These are phyloP conservation scores for Botrytis fragariae DNA, from an alignment of 2,329 filamentous ascomycete genomes.

Conservation along the genomic window DNA sequence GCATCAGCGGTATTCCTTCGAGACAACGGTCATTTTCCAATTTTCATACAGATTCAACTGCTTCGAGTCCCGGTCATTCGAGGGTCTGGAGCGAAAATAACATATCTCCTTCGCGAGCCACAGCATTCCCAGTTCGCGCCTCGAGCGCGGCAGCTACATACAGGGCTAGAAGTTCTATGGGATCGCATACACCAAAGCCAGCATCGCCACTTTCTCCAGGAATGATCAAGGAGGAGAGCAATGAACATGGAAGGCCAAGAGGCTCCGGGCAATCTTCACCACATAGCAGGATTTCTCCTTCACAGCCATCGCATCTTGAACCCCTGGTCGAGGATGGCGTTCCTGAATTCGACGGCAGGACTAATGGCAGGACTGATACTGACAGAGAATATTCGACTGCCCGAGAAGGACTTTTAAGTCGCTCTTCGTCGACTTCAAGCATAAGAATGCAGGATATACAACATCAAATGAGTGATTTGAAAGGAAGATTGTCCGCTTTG, in stretches of 20 bases:
- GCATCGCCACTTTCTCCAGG: conserved; percentile 22
- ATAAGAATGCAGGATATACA: conserved; percentile 56
- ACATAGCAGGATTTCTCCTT: conserved; percentile 28
- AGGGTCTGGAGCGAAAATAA: conserved; percentile 62
- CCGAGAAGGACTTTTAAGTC: conserved; percentile 29
- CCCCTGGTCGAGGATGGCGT: conserved; percentile 54
- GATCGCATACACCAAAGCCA: conserved; percentile 19
- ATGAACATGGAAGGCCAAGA: conserved; percentile 21
- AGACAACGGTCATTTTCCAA: conserved; percentile 31
- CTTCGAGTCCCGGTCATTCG: conserved; percentile 49
- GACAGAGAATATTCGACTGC: conserved; percentile 30
- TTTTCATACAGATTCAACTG: conserved; percentile 29
- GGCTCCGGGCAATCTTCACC: conserved; percentile 25
- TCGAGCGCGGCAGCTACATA: conserved; percentile 61
- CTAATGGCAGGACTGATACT: conserved; percentile 29
- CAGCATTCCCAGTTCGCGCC: conserved; percentile 53
- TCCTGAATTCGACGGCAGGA: conserved; percentile 29
- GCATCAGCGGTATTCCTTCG: conserved; percentile 25
- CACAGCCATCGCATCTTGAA: conserved; percentile 44
- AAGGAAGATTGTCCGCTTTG: conserved; percentile 64
- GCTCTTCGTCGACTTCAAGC: conserved; percentile 37
- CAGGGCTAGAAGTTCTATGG: conserved; percentile 38
- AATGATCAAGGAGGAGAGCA: conserved; percentile 21
- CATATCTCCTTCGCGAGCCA: conserved; percentile 45
- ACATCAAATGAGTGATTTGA: conserved; percentile 66